Conservation (phyloP, 179 eudicot species). For the Amaranthus tricolor region DNA sequence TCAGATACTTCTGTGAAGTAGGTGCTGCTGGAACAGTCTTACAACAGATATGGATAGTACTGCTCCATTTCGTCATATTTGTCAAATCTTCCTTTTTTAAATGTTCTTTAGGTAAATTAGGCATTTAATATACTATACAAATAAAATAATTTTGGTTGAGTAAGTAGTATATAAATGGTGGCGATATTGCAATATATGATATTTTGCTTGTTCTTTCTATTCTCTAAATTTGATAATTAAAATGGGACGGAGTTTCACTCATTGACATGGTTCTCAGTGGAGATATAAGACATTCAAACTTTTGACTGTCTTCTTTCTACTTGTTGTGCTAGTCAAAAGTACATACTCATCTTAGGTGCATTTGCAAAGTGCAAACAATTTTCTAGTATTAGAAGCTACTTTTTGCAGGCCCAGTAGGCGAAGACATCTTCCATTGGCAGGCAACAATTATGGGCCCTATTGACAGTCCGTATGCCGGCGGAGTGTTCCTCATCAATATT, state of each 20-base stretch:
- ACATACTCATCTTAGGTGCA: neutral
- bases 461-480: constrained; percentile 72
- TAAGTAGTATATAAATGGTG: neutral
- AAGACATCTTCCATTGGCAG: constrained; percentile 78
- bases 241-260: neutral
- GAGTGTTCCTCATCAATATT: constrained; percentile 62
- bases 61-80: too few species aligned
- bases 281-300: neutral
- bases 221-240: too few species aligned
- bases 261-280: neutral
- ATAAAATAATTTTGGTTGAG: too few species aligned
- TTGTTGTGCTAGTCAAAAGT: neutral
- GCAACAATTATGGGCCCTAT: constrained; percentile 76
- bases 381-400: neutral
- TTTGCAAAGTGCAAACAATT: neutral
- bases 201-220: too few species aligned
- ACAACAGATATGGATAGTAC: neutral
- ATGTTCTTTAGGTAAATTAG: too few species aligned
- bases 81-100: too few species aligned
- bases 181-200: neutral
- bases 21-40: neutral
- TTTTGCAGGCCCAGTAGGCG: constrained; percentile 54
- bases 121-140: too few species aligned
- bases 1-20: neutral
- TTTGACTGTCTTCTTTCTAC: neutral